Percentiles rank a stretch among this genome's conserved stretches.
phyloP scores from a whole-genome alignment of 371 early-diverging fungal species.

The Apophysomyces trapeziformis region DNA sequence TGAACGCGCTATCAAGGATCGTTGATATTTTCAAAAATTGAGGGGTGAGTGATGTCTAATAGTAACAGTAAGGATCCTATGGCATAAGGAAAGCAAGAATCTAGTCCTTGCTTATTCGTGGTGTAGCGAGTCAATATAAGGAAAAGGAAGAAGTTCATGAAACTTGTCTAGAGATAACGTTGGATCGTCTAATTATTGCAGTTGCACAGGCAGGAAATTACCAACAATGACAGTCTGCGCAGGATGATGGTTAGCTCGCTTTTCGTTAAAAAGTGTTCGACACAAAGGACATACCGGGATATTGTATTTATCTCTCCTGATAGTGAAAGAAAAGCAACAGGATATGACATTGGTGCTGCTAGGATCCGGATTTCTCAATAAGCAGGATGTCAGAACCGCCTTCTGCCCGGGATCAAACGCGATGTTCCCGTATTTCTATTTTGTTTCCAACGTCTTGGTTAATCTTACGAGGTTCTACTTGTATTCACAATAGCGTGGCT shows the following conservation, averaged over 20 bases:
- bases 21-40: too few species aligned
- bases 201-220: constrained; percentile 77
- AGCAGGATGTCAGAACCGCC: constrained; percentile 90
- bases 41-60: too few species aligned
- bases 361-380: constrained; percentile 64
- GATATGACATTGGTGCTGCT: constrained; percentile 61
- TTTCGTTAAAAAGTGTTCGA: background rate
- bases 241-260: too few species aligned
- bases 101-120: too few species aligned
- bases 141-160: too few species aligned
- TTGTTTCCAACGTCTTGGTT: background rate
- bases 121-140: too few species aligned
- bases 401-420: constrained; percentile 95
- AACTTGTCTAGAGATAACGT: too few species aligned
- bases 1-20: too few species aligned
- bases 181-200: constrained; percentile 27
- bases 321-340: constrained; percentile 94
- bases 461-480: background rate
- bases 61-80: too few species aligned
- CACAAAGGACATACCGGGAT: constrained; percentile 55
- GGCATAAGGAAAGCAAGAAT: too few species aligned
- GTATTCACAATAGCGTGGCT: background rate
- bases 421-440: constrained; percentile 90
- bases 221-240: constrained; percentile 77
- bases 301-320: constrained; percentile 89